Evolutionary conservation across 495 filamentous ascomycete species (phyloP).

Genomic region (Lepraria neglecta): DNA sequence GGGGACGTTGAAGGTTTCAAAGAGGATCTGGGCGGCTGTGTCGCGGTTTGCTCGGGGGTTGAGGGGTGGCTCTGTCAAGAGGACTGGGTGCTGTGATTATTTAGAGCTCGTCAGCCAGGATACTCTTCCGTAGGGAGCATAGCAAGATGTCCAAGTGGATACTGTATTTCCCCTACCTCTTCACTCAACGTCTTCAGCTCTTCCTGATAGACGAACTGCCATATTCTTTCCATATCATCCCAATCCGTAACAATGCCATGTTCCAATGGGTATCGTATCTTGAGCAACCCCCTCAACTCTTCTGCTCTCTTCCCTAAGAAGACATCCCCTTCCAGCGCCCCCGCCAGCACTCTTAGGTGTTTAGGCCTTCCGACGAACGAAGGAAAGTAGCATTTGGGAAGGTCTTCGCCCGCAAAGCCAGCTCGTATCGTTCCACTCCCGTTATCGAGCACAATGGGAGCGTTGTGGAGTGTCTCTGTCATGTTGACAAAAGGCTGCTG

Average conservation of each 20-base stretch:
- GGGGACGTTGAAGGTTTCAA: slow-evolving; percentile 98
- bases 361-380: slow-evolving; percentile 97
- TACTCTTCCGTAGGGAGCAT: not conserved
- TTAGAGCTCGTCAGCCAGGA: slow-evolving; percentile 5
- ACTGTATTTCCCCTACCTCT: slow-evolving; percentile 54
- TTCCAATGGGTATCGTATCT: slow-evolving; percentile 91
- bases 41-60: slow-evolving; percentile 96
- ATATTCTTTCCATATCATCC: slow-evolving; percentile 99
- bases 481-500: slow-evolving; percentile 40
- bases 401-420: slow-evolving; percentile 91
- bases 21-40: slow-evolving; percentile 93
- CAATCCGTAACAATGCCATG: slow-evolving; percentile 99
- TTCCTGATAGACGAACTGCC: slow-evolving; percentile 78
- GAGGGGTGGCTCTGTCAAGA: slow-evolving; percentile 92
- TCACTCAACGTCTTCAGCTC: slow-evolving; percentile 92
- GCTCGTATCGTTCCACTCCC: slow-evolving; percentile 96
- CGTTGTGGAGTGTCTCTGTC: slow-evolving; percentile 87
- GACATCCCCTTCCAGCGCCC: slow-evolving; percentile 91
- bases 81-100: slow-evolving; percentile 69
- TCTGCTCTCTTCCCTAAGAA: slow-evolving; percentile 94
- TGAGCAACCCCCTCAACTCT: slow-evolving; percentile 85
- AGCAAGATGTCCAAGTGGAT: not conserved
- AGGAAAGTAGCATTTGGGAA: slow-evolving; percentile 95
- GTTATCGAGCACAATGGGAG: slow-evolving; percentile 97
- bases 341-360: slow-evolving; percentile 90